phyloP scores from a whole-genome alignment of 2,329 filamentous ascomycete species.

The Ceratocystis colombiana region DNA sequence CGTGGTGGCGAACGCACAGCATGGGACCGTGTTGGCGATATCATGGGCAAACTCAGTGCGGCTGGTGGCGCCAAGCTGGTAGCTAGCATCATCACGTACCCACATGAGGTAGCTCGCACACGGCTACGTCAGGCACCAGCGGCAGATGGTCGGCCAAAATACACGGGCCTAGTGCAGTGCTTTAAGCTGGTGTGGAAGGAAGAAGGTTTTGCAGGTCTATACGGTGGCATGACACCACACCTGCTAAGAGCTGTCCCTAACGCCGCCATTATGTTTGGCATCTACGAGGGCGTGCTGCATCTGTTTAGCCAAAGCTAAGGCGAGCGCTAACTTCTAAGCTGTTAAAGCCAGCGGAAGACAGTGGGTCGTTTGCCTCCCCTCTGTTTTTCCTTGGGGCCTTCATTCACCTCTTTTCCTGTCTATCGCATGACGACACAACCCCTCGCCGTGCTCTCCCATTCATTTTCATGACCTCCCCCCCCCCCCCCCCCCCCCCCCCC shows the following conservation, averaged over 20 bases:
- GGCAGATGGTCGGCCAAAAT: slow-evolving; percentile 60
- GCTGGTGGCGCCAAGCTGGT: slow-evolving; percentile 79
- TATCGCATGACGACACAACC: background rate
- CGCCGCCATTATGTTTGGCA: slow-evolving; percentile 93
- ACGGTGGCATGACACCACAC: slow-evolving; percentile 85
- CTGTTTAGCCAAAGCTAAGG: slow-evolving; percentile 33
- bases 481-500: background rate
- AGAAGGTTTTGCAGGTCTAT: slow-evolving; percentile 75
- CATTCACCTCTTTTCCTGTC: background rate
- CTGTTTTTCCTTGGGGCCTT: background rate
- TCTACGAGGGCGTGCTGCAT: slow-evolving; percentile 55
- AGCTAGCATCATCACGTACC: slow-evolving; percentile 77
- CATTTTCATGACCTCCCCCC: background rate
- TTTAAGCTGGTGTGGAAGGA: slow-evolving; percentile 81
- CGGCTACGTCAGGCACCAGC: slow-evolving; percentile 75
- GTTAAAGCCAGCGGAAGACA: background rate
- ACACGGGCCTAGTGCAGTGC: slow-evolving; percentile 79
- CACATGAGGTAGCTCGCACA: slow-evolving; percentile 83
- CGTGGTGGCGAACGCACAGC: slow-evolving; percentile 53
- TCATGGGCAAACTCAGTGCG: slow-evolving; percentile 67
- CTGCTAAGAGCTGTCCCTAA: slow-evolving; percentile 84
- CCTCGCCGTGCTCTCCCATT: background rate
- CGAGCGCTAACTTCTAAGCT: background rate
- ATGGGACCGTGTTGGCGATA: slow-evolving; percentile 67
- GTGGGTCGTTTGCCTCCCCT: background rate